Percentiles rank a stretch among this genome's conserved stretches.
Conservation (phyloP, 441 rosid genomes). For the Euphorbia corollata region DNA sequence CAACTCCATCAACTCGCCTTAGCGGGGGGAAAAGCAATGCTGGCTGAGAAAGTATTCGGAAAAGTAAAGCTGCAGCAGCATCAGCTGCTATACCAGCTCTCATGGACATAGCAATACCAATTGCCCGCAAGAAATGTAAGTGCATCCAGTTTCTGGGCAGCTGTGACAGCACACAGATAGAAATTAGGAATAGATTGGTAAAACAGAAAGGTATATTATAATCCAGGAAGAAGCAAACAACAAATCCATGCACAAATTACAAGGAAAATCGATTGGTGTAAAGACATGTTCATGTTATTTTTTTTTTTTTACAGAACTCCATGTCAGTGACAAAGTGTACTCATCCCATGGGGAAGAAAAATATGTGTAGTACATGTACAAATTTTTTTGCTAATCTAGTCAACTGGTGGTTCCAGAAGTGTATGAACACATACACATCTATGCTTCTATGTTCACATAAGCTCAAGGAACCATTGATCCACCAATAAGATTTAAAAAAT, state of each 20-base stretch:
- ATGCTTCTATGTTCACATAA: background rate
- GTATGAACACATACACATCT: background rate
- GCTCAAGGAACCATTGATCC: background rate
- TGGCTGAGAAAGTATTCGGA: constrained; percentile 93
- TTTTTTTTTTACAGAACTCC: background rate
- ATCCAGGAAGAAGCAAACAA: background rate
- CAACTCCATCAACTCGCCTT: constrained; percentile 85
- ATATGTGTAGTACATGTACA: background rate
- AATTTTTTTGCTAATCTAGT: background rate
- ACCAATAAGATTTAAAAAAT: background rate
- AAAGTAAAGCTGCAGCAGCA: constrained; percentile 97
- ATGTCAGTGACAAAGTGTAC: background rate
- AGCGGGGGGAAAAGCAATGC: constrained; percentile 96
- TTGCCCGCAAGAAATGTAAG: constrained; percentile 96
- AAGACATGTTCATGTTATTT: background rate
- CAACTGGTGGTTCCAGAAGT: background rate
- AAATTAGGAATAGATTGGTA: background rate
- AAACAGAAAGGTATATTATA: background rate
- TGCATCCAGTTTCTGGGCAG: constrained; percentile 99
- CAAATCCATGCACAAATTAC: background rate
- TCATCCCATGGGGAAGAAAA: background rate
- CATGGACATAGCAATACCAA: constrained; percentile 98
- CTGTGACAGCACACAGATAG: constrained; percentile 43
- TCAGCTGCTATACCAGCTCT: constrained; percentile 98
- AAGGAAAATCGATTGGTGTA: background rate